Conservation (phyloP, 345 rosid species). For the Eucalyptus fibrosa region DNA sequence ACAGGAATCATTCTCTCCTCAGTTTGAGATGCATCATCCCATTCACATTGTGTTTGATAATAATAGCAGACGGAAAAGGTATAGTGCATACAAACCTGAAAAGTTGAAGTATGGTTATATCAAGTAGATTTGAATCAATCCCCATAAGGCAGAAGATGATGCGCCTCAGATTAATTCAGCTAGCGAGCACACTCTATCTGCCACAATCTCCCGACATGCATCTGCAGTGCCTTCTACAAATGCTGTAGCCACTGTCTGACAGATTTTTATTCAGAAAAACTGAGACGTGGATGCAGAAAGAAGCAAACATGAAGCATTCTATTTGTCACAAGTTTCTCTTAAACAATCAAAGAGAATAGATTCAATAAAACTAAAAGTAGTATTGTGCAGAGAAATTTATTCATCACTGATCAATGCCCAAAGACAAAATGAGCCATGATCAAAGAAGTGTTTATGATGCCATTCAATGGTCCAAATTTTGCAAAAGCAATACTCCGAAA, state of each 20-base stretch:
- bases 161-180: not conserved
- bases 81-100: not conserved
- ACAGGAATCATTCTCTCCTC: not conserved
- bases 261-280: not conserved
- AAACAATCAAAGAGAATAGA: not conserved
- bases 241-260: not conserved
- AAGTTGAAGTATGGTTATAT: too few species aligned
- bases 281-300: not conserved
- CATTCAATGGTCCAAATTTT: not conserved
- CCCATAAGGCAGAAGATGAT: not conserved
- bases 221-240: not conserved
- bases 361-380: not conserved
- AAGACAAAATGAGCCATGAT: not conserved
- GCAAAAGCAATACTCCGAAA: not conserved
- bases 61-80: not conserved
- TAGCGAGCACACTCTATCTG: not conserved
- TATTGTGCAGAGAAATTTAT: not conserved
- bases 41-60: not conserved
- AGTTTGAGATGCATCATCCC: not conserved
- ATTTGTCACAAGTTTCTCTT: not conserved
- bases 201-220: not conserved
- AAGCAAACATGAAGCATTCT: not conserved
- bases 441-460: not conserved
- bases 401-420: not conserved
- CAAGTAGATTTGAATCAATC: not conserved